Base-by-base conservation (phyloP, 2,329 filamentous ascomycete genomes). In the Pseudocercospora fuligena region DNA sequence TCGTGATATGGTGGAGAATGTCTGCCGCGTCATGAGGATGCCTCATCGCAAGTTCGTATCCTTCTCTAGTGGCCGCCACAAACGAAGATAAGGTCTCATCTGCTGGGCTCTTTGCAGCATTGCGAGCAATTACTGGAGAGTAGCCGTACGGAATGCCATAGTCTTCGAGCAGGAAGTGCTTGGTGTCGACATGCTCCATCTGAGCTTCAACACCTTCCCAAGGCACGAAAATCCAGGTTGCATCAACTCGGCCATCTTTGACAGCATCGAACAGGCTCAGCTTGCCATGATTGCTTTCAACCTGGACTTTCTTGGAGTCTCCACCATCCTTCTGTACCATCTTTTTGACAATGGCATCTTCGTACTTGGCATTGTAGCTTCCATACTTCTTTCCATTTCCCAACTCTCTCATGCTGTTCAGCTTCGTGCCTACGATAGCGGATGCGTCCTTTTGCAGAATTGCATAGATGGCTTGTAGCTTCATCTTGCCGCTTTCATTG, bases 181-280 rank as follows among this genome's bases (percentile, higher is more conserved):
- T 67, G 49, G 71, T 60, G 21, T 71, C 60, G 2, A 69, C 62
- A 3, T 71, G 72, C 7, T 75, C 70, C 14, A 71, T 36, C 67
- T 73, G 71, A 1, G 75, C 74, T 57, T 77, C 74, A 7, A 76
- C 70, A 1, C 75, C 74, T 58, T 77, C 76, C 76, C 76, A 77
- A 12, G 76, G 75, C 53, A 77, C 46, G 61, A 77, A 77, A 47
- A 76, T 68, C 76, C 76, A 77, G 1, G 76, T 77, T 0, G 74
- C 74, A 65, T 77, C 76, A 3, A 77, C 60, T n/a, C 67, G 54
- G 1, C 75, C 75, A 16, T 67, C 58, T 60, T 73, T 73, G 16
- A 75, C 61, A 12, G 70, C 69, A 6, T 76, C 73, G 31, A 75
- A 77, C 25, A 77, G 68, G 49, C 68, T 69, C 59, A 77, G 64